These are phyloP conservation scores for Grigorovia transvaalensis DNA, from an alignment of 805 yeast species.

Conservation along the genomic window DNA sequence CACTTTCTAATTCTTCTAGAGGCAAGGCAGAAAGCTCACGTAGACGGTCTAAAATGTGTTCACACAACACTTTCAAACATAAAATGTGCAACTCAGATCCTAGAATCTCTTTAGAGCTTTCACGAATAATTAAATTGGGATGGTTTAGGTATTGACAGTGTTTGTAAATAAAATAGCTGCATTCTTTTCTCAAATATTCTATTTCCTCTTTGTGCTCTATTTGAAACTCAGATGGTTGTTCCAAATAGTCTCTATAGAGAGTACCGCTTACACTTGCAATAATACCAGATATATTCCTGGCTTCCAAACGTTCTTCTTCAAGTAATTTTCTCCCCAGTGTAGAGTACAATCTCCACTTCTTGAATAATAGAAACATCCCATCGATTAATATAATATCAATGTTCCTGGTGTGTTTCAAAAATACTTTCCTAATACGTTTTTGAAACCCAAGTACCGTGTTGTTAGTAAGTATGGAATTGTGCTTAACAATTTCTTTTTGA, in stretches of 20 bases:
- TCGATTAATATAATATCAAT: slow-evolving; percentile 24
- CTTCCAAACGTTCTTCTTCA: slow-evolving; percentile 35
- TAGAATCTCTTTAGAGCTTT: slow-evolving; percentile 61
- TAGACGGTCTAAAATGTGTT: slow-evolving; percentile 33
- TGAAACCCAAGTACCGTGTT: slow-evolving; percentile 40
- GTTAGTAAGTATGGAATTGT: slow-evolving; percentile 47
- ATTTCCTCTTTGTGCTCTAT: slow-evolving; percentile 16
- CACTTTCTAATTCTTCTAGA: slow-evolving; percentile 15
- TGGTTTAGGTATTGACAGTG: slow-evolving; percentile 42
- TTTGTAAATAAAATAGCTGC: slow-evolving; percentile 40
- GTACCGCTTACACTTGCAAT: slow-evolving; percentile 63
- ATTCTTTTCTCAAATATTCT: slow-evolving; percentile 28
- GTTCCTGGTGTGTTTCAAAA: slow-evolving; percentile 16
- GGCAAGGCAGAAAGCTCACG: slow-evolving; percentile 22
- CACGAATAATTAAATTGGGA: slow-evolving; percentile 47
- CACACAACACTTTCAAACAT: slow-evolving; percentile 39
- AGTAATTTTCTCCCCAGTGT: slow-evolving; percentile 15
- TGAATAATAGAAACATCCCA: slow-evolving; percentile 30
- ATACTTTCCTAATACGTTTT: slow-evolving; percentile 45
- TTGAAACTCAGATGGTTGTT: not conserved
- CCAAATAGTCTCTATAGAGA: slow-evolving; percentile 29
- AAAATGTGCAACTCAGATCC: slow-evolving; percentile 55
- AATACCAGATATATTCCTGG: slow-evolving; percentile 62
- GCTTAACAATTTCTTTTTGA: slow-evolving; percentile 36
- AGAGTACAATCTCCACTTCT: slow-evolving; percentile 21